A percentile compares a stretch with the other conserved stretches of the same genome.
Evolutionary conservation across 257 asterid species (phyloP).

Genomic region (Salvia splendens): DNA sequence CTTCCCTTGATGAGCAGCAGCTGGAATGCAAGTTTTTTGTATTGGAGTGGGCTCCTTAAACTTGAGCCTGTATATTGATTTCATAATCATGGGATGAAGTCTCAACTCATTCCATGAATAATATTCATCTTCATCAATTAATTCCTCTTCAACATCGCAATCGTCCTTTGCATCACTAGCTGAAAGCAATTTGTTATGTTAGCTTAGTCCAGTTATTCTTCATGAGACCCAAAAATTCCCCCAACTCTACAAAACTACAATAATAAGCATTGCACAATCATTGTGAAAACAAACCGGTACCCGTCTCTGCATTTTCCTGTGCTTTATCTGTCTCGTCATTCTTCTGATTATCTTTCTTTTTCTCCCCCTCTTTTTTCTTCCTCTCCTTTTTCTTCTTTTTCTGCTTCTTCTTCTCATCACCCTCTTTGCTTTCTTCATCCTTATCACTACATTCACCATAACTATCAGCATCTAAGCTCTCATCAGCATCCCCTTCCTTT

Average conservation of each 20-base stretch:
- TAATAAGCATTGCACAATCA: not conserved
- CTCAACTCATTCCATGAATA: constrained; percentile 88
- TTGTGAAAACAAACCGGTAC: constrained; percentile 51
- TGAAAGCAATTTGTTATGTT: constrained; percentile 36
- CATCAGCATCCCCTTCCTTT: constrained; percentile 37
- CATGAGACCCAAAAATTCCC: not conserved
- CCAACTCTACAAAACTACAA: constrained; percentile 18
- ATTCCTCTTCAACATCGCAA: constrained; percentile 49
- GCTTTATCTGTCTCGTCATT: constrained; percentile 34
- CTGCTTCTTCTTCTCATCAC: constrained; percentile 39
- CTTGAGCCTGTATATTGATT: constrained; percentile 73
- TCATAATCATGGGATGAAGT: constrained; percentile 85
- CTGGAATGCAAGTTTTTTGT: constrained; percentile 92
- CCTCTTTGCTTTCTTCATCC: constrained; percentile 33
- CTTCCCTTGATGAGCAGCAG: constrained; percentile 99
- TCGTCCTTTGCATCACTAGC: constrained; percentile 41
- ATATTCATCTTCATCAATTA: constrained; percentile 70
- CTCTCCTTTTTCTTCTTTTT: constrained; percentile 40
- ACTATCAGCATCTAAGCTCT: constrained; percentile 36
- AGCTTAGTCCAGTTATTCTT: not conserved
- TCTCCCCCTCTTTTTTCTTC: constrained; percentile 52
- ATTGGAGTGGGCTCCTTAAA: constrained; percentile 92
- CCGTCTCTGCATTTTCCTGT: constrained; percentile 39
- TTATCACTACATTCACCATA: constrained; percentile 35
- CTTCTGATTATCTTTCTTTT: constrained; percentile 33